Base-by-base conservation (phyloP, 139 green algal genomes). In the Trebouxia sp. region DNA sequence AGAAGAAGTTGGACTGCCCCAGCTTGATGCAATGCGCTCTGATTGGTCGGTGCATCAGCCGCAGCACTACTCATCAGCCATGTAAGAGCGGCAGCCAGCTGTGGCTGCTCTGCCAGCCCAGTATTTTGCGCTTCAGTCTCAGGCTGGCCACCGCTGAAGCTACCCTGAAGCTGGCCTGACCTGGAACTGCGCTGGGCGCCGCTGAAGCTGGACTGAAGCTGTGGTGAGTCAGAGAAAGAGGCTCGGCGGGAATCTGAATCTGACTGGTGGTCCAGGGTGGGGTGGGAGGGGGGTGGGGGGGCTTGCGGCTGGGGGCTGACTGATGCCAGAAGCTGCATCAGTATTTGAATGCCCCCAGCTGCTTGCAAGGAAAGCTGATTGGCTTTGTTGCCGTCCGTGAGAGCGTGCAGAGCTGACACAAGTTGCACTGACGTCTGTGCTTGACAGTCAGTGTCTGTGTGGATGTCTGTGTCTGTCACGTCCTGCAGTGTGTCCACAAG, bases 301-400 rank as follows among this genome's bases (percentile, higher is more conserved):
- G 37, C 62, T 26, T 28, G 12, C 43, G 35, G 35, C 15, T 45
- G 1, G 17, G 35, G 26, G 62, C 32, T 45, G 20, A 35, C 62
- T 45, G 42, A 35, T 8, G 35, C 62, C 62, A 72, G 32, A 1
- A 72, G 28, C 10, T 35, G 37, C 0, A 45, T 26, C 9, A 45
- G 37, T 6, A 72, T 7, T 0, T 39, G 35, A 12, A 45, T 35
- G 37, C 62, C 62, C 26, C 62, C 62, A 42, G 62, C 62, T 28
- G 62, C 32, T n/a, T 72, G 62, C 32, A 72, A 45, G 5, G 62
- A 39, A 15, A 43, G 32, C 62, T 72, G 62, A 41, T 72, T 72
- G 62, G 11, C 11, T n/a, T n/a, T 45, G 35, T 72, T 24, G 10
- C 32, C 24, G 12, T 72, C 30, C 4, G 43, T 45, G 14, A 45